A percentile compares a stretch with the other conserved stretches of the same genome.
These are phyloP conservation scores for Entophlyctis luteolus DNA, from an alignment of 192 early-diverging fungal genomes.

Conservation along the genomic window DNA sequence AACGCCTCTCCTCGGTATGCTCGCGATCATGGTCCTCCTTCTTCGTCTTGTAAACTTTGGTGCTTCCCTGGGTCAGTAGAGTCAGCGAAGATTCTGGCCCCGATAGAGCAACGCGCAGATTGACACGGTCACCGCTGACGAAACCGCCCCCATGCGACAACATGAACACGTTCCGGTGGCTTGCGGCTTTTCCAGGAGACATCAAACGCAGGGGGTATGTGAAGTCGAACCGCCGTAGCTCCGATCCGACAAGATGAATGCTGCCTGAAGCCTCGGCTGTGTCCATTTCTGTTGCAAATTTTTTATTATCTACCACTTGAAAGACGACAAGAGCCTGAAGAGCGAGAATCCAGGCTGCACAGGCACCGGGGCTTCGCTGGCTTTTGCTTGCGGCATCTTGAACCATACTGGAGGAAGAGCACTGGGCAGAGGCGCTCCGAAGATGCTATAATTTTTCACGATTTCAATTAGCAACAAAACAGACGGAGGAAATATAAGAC, in stretches of 20 bases:
- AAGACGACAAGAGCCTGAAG: not conserved
- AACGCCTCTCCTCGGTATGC: no score
- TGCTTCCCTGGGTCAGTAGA: conserved; percentile 76
- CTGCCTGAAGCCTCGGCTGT: no score
- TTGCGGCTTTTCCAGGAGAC: conserved; percentile 37
- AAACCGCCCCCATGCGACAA: conserved; percentile 78
- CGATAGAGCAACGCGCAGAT: conserved; percentile 50
- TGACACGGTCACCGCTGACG: conserved; percentile 62
- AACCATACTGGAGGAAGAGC: conserved; percentile 24
- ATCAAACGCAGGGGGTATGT: conserved; percentile 60
- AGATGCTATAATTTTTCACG: conserved; percentile 7
- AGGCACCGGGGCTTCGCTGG: not conserved
- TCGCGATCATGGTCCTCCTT: conserved; percentile 5
- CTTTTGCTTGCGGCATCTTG: conserved; percentile 21
- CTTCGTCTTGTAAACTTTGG: conserved; percentile 74
- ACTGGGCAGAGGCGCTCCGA: conserved; percentile 16
- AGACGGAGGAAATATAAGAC: not conserved
- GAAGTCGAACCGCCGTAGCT: no score
- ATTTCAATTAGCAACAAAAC: conserved; percentile 3
- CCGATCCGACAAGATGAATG: no score
- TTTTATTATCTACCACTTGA: not conserved
- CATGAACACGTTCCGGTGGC: conserved; percentile 56
- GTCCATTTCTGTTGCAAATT: no score
- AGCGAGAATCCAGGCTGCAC: not conserved
- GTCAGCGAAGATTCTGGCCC: conserved; percentile 52